Base-by-base conservation (phyloP, 1,284 basidiomycete genomes). In the Acaromyces ingoldii region DNA sequence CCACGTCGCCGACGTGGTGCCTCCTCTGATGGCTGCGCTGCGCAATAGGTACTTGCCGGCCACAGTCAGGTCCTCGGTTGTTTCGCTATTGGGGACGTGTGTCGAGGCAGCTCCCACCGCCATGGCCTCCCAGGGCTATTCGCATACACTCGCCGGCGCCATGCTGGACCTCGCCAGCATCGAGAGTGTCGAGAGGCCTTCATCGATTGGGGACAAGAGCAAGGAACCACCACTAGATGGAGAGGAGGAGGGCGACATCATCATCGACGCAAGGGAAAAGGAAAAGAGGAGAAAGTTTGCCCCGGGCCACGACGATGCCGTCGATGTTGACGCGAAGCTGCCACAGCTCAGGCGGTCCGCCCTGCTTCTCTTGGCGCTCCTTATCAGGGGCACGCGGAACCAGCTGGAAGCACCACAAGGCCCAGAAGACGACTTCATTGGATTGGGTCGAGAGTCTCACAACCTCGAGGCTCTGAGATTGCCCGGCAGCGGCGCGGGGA, bases 1-100 rank as follows among this genome's bases (percentile, higher is more conserved):
- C 7, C 84, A 88, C 71, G 55, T 52, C 9, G 51, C 31, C 43
- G 51, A 47, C 13, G 41, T 75, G 15, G 61, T 70, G 0, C 50
- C 58, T 9, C 68, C 70, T 1, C 39, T 75, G 7, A 29, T 75
- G 33, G 51, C 55, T 1, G 62, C 49, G 25, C 40, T 74, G 40
- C 50, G 71, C 15, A 60, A 72, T 41, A 42, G 58, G 6, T 13
- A 55, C 3, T 37, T 63, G 39, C 62, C 72, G 1, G 64, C 65
- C 10, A 65, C 71, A 21, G 30, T 75, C 29, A 55, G 67, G 11
- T 61, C 60, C 11, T 72, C 70, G 15, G 65, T 69, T 15, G 31
- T 75, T 13, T 65, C 70, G 6, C 57, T 74, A 10, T 42, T 75
- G 15, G 72, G 71, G 1, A 74, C 72, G 1, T 57, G 60, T 21